Evolutionary conservation across 768 basidiomycete species (phyloP), one percentile per base, ranked within the genome.

Genomic region (Phaeotremella fagi): DNA sequence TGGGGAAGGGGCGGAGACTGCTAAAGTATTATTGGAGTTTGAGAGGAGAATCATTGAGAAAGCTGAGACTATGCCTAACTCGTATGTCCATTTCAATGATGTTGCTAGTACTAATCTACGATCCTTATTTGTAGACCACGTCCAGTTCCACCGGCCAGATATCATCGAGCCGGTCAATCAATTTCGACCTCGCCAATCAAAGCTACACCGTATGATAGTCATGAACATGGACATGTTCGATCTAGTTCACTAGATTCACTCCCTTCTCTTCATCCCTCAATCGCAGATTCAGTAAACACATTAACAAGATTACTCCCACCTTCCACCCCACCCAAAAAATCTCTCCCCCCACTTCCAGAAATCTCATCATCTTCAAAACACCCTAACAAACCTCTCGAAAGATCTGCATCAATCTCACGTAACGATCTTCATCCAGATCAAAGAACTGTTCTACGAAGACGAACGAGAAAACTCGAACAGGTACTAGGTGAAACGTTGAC

Each of bases 381-480:
- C 33, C 23, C 3, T 42, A 24, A 44, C 35, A 7, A 23, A 25
- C 18, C 27, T 33, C 42, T 4, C 41, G 1, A 18, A 37, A 4
- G n/a, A 42, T 23, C n/a, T n/a, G 9, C 28, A 3, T 47, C 52
- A 3, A 35, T 25, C 20, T 45, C 52, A 2, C 50, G 51, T 4
- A 59, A 52, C 18, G 62, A 67, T 20, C 60, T 67, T 12, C 37
- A 41, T 18, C 54, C 62, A 6, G 62, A 61, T 41, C 59, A 67
- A 27, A 37, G 66, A 3, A 41, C 54, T 0, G 44, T 61, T 1
- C 58, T 68, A 18, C 42, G 60, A 23, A 44, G 59, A 22, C 31
- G 66, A 11, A 56, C 66, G 1, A 44, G 55, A 14, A 68, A 68
- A 45, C 37, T 68, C 16, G 63, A 68, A 46, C 58, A 62, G 24